Conservation (phyloP, 1,284 basidiomycete species). For the Coniophora puteana region DNA sequence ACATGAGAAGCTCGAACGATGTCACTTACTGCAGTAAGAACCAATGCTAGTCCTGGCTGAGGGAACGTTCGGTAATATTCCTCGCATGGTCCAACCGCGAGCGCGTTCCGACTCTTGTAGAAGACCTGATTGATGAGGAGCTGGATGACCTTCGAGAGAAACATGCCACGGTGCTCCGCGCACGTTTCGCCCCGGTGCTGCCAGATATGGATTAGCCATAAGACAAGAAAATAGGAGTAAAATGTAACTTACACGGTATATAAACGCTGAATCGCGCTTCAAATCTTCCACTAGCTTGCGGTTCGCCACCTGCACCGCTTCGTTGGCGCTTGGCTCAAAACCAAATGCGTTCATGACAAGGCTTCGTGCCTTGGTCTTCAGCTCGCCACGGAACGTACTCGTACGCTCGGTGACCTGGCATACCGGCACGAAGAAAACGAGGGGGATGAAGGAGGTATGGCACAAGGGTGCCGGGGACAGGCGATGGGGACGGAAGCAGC, state of each 20-base stretch:
- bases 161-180: background rate
- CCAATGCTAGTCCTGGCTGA: too few relatives aligned
- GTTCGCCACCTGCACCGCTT: background rate
- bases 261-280: background rate
- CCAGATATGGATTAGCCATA: background rate
- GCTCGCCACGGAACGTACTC: background rate
- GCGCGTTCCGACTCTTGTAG: background rate
- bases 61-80: too few relatives aligned
- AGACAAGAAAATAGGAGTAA: background rate
- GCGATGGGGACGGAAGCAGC: too few relatives aligned
- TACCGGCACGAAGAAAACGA: too few relatives aligned
- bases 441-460: too few relatives aligned
- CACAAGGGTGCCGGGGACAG: too few relatives aligned
- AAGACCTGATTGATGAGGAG: background rate
- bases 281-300: background rate
- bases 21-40: too few relatives aligned
- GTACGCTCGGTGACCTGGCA: background rate
- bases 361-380: background rate
- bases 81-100: too few relatives aligned
- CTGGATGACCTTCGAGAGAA: background rate
- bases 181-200: background rate
- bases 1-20: background rate
- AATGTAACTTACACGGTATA: constrained; percentile 1
- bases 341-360: background rate
- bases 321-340: background rate